Base-by-base conservation (phyloP, 768 basidiomycete genomes). In the Boletus rubescentipes region DNA sequence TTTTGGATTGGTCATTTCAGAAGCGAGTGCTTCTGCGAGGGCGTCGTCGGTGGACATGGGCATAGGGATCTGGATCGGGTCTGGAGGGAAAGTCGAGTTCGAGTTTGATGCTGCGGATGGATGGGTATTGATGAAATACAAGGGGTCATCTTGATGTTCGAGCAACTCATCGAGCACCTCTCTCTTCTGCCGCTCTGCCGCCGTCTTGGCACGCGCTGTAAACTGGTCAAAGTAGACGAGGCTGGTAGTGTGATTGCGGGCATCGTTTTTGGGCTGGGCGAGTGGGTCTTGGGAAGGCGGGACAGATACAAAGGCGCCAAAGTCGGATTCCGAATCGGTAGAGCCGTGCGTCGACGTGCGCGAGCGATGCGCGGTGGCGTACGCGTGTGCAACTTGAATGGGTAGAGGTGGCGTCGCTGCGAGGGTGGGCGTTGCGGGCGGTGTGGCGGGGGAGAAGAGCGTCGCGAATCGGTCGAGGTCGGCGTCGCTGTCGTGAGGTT, bases 131-230 rank as follows among this genome's bases (percentile, higher is more conserved):
- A 82, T 52, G 74, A 83, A 86, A 63, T 84, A 86, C 60, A 89
- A 66, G 2, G 87, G 87, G 65, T 90, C 87, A 46, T 87, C 84
- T 67, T 89, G 80, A 54, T 86, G 81, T 54, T 77, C 60, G 35
- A 89, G 64, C 34, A 90, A 67, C 63, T 91, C 87, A 41, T 86
- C 80, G 45, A 90, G 71, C 6, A 89, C 71, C 21, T 70, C 75
- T 51, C 76, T 76, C 54, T 80, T 74, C 46, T 77, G 83, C 36
- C 72, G 74, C 46, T 82, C 80, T 0, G 79, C 75, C 10, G 83
- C 79, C 0, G 71, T 70, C 61, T 77, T 84, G 11, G 87, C 85
- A 32, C 76, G 77, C 45, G 80, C 73, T 4, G 78, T 77, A 51
- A 89, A 86, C 42, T 74, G 72, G 52, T 82, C 83, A 63, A 88